Conservation (phyloP, 257 asterid genomes). For the Nicotiana obtusifolia region DNA sequence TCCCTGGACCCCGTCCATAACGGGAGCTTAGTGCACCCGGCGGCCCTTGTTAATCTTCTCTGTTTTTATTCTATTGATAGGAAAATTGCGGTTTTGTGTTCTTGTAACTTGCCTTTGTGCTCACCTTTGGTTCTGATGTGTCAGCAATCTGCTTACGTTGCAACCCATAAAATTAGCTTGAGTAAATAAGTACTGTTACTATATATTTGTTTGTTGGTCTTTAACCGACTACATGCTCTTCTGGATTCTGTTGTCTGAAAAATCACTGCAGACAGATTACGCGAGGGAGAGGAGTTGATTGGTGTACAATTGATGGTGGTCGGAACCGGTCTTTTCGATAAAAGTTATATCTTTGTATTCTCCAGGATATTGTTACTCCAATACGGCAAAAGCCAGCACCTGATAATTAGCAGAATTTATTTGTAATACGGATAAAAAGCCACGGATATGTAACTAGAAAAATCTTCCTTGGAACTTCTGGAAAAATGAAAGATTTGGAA, state of each 20-base stretch:
- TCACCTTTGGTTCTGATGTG: not conserved
- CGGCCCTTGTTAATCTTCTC: no score
- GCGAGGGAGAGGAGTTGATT: not conserved
- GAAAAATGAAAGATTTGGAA: not conserved
- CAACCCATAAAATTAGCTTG: not conserved
- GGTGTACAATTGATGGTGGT: not conserved
- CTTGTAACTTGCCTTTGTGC: not conserved
- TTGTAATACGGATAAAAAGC: not conserved
- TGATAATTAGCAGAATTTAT: not conserved
- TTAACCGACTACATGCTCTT: not conserved
- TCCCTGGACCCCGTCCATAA: no score
- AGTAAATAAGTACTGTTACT: not conserved
- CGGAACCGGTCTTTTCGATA: not conserved
- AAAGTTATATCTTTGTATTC: not conserved
- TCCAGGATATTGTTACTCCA: constrained; percentile 1
- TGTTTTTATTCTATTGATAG: not conserved
- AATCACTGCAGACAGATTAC: not conserved
- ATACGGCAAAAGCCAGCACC: not conserved
- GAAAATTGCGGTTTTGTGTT: not conserved
- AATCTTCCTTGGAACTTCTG: not conserved
- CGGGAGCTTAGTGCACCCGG: no score
- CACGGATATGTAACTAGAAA: not conserved
- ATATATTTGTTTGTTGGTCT: not conserved
- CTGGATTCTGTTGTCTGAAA: not conserved
- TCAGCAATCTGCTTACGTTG: not conserved